Evolutionary conservation across 2,329 filamentous ascomycete species (phyloP).

Genomic region (Neoascochyta sp.): DNA sequence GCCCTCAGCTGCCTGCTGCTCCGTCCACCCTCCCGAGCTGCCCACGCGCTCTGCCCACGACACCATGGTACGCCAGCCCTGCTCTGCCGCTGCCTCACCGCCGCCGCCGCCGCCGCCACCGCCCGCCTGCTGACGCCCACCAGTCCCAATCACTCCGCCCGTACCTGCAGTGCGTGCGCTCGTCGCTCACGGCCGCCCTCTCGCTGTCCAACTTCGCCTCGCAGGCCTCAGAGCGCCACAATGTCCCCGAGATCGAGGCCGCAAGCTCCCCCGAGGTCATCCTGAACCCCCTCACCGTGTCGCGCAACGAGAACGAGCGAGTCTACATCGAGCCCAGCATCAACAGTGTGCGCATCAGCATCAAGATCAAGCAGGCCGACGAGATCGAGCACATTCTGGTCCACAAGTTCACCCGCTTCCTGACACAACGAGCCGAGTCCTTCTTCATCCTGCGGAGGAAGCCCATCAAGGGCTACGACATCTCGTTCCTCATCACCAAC

Average conservation of each 20-base stretch:
- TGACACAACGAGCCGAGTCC: constrained; percentile 91
- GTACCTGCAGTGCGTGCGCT: constrained; percentile 93
- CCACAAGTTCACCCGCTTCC: constrained; percentile 95
- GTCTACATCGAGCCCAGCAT: constrained; percentile 95
- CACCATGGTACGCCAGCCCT: constrained; percentile 27
- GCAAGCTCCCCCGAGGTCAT: constrained; percentile 89
- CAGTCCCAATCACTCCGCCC: constrained; percentile 95
- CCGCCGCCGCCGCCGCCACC: no score
- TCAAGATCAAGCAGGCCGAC: constrained; percentile 99
- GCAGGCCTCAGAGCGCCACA: constrained; percentile 92
- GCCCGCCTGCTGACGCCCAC: constrained; percentile 25
- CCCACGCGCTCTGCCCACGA: constrained; percentile 12
- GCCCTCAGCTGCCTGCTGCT: constrained; percentile 14
- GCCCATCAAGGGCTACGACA: constrained; percentile 97
- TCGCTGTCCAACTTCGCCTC: constrained; percentile 96
- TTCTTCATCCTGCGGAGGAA: constrained; percentile 97
- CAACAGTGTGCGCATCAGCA: constrained; percentile 95
- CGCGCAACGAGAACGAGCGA: constrained; percentile 94
- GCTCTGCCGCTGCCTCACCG: not conserved
- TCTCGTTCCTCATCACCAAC: constrained; percentile 97
- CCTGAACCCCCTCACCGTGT: constrained; percentile 82
- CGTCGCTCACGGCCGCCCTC: constrained; percentile 87
- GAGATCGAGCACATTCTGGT: constrained; percentile 98
- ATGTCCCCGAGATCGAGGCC: constrained; percentile 96
- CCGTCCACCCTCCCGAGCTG: constrained; percentile 15